Conservation (phyloP, 73 alveolate genomes). For the Paramecium pentaurelia region DNA sequence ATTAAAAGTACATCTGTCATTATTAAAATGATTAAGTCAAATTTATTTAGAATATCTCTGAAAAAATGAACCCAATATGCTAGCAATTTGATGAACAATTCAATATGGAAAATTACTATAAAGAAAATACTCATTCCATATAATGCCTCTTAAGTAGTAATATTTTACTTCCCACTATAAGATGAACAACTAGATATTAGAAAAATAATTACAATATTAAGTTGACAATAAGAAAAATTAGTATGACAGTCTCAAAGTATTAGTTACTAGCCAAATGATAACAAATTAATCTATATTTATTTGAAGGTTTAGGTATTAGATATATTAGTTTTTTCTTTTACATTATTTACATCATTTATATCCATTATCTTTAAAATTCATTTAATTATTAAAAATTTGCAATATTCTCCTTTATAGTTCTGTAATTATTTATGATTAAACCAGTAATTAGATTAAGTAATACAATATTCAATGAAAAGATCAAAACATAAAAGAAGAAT, state of each 20-base stretch:
- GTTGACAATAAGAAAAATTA: background rate
- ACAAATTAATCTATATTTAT: background rate
- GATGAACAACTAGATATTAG: background rate
- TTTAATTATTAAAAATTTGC: constrained; percentile 14
- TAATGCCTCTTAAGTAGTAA: constrained; percentile 21
- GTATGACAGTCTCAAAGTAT: background rate
- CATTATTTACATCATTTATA: constrained; percentile 2
- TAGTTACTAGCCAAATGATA: background rate
- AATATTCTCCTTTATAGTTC: constrained; percentile 62
- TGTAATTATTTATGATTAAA: constrained; percentile 64
- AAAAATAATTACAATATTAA: background rate
- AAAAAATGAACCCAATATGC: constrained; percentile 56
- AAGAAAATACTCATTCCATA: constrained; percentile 5
- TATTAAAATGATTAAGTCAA: constrained; percentile 57
- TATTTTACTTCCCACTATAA: background rate
- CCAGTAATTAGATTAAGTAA: constrained; percentile 65
- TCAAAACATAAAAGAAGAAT: constrained; percentile 30
- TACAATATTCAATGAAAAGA: constrained; percentile 37
- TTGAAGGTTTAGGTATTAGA: background rate
- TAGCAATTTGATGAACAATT: constrained; percentile 55
- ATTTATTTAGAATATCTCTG: constrained; percentile 59
- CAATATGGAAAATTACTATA: constrained; percentile 60
- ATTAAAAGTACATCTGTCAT: constrained; percentile 28
- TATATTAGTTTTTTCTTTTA: background rate
- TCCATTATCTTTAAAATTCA: constrained; percentile 1